Evolutionary conservation across 768 basidiomycete species (phyloP).

Genomic region (Russula sp.): DNA sequence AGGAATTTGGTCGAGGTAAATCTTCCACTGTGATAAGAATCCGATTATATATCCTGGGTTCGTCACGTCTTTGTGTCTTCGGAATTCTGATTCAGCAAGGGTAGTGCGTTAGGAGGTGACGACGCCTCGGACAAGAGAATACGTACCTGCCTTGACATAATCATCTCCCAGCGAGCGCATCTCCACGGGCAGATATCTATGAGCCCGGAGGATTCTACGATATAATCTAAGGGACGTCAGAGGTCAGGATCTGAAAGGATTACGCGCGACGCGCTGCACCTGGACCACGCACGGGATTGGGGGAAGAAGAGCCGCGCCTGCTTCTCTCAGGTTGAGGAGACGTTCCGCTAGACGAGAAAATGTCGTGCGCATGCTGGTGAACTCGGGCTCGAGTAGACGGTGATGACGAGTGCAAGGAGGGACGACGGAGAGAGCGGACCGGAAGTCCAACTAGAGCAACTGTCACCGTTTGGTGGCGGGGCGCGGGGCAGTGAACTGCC

Average conservation of each 20-base stretch:
- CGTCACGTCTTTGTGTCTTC: slow-evolving; percentile 65
- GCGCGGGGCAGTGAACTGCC: not conserved
- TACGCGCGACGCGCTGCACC: slow-evolving; percentile 3
- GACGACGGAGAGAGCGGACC: not conserved
- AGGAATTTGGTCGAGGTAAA: slow-evolving; percentile 73
- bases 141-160: slow-evolving; percentile 36
- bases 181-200: slow-evolving; percentile 36
- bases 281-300: slow-evolving; percentile 35
- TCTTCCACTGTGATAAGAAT: slow-evolving; percentile 93
- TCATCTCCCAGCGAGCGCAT: slow-evolving; percentile 42
- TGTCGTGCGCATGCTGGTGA: slow-evolving; percentile 10
- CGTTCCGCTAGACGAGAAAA: slow-evolving; percentile 23
- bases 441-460: not conserved
- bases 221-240: slow-evolving; percentile 30
- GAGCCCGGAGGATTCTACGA: slow-evolving; percentile 37
- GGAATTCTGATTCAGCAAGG: slow-evolving; percentile 61
- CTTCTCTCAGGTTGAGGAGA: slow-evolving; percentile 28
- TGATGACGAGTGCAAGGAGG: no score
- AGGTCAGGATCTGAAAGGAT: not conserved
- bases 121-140: no score
- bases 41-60: slow-evolving; percentile 92
- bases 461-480: not conserved
- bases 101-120: not conserved
- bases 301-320: slow-evolving; percentile 34
- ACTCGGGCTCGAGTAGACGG: no score